Evolutionary conservation across 1,284 basidiomycete genomes (phyloP), one percentile per base, ranked within the genome.

Genomic region (Porodaedalea pini): DNA sequence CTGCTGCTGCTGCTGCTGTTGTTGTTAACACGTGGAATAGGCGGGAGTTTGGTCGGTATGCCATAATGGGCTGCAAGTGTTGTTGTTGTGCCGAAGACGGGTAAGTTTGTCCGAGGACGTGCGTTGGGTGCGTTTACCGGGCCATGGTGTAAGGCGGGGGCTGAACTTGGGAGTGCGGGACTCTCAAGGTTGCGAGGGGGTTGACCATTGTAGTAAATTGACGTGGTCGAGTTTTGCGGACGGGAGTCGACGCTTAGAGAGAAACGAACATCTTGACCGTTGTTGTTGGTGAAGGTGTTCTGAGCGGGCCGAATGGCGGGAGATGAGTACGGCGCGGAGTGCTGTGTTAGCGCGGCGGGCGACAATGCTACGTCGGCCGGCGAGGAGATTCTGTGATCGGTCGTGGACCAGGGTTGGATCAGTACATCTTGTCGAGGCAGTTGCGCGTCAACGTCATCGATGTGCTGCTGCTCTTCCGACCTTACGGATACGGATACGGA

Each of bases 11-110:
- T 55, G 21, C 8, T 52, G 67, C 76, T 60, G 78, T 76, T 66
- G 78, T 79, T 56, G 43, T 47, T 62, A 51, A 41, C 53, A 56
- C 77, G 77, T 59, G 87, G 86, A 56, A 80, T 79, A 61, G 80
- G 80, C 45, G 87, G 86, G 50, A 89, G 71, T 61, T 75, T 79
- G 61, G 80, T 78, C 58, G 86, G 87, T 64, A 89, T 82, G 73
- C 85, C 87, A 87, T 88, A 81, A 62, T 87, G 85, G 64, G 82
- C 75, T 67, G 85, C 82, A 57, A 86, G 73, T 73, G 82, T 85
- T 62, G 76, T 77, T 25, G 78, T 71, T 61, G 71, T 73, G 52
- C 68, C 70, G 56, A 78, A 78, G 62, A 80, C 76, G 70, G 75
- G 74, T 51, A 73, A 69, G 49, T 69, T 68, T 68, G 77, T 75